Conservation (phyloP, 2,329 filamentous ascomycete species). For the Fusarium sp. region DNA sequence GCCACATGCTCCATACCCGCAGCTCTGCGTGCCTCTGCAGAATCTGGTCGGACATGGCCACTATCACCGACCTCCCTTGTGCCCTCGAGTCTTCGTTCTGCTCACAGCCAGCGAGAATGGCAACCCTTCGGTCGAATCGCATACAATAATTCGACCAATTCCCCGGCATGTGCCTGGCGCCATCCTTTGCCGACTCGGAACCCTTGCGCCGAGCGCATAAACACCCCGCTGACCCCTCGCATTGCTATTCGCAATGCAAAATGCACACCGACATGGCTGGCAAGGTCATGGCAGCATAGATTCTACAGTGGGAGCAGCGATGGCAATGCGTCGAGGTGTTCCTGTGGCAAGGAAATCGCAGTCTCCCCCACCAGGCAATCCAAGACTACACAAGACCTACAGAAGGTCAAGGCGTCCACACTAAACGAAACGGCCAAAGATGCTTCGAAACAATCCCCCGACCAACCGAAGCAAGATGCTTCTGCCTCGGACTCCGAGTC, state of each 20-base stretch:
- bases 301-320: conserved; percentile 28
- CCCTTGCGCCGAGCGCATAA: conserved; percentile 9
- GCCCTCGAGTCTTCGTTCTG: conserved; percentile 8
- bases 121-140: conserved; percentile 5
- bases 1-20: conserved; percentile 30
- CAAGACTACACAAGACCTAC: conserved; percentile 26
- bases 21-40: conserved; percentile 24
- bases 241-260: background rate
- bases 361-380: conserved; percentile 7
- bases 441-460: conserved; percentile 10
- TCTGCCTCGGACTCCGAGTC: conserved; percentile 49
- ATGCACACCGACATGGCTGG: conserved; percentile 1
- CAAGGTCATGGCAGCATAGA: conserved; percentile 19
- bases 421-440: conserved; percentile 20
- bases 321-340: conserved; percentile 32
- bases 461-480: conserved; percentile 12
- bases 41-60: conserved; percentile 20
- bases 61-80: conserved; percentile 11
- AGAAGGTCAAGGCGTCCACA: conserved; percentile 21
- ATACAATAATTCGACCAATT: conserved; percentile 1
- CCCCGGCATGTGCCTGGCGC: conserved; percentile 1
- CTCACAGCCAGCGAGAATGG: conserved; percentile 18
- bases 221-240: conserved; percentile 1
- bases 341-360: conserved; percentile 38
- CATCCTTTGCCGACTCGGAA: conserved; percentile 7